A percentile compares a stretch with the other conserved stretches of the same genome.
phyloP scores from a whole-genome alignment of 139 green algal genomes.

The Tetraselmis chui region DNA sequence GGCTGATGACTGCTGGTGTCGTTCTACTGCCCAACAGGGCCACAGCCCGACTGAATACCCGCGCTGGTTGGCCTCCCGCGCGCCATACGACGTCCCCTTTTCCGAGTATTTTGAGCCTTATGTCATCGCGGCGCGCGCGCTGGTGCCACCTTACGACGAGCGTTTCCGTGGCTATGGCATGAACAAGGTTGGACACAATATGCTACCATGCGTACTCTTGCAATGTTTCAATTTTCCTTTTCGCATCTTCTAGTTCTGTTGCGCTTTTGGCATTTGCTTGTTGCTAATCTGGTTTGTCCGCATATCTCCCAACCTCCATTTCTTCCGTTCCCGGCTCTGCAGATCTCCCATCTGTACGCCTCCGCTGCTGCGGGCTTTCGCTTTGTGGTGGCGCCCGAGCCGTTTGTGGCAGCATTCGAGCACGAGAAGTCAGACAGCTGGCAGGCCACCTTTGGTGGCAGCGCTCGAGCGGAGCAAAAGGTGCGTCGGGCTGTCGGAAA shows the following conservation, averaged over 20 bases:
- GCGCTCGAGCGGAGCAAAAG: background rate
- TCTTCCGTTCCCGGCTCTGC: background rate
- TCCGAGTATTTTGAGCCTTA: constrained; percentile 30
- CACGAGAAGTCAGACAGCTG: background rate
- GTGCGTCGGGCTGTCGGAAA: too few relatives aligned
- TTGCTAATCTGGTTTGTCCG: too few relatives aligned
- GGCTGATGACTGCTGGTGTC: too few relatives aligned
- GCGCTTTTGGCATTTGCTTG: too few relatives aligned
- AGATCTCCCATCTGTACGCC: background rate
- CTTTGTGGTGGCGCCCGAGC: background rate
- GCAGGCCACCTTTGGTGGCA: background rate
- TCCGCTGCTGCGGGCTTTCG: background rate
- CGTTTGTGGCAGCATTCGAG: background rate
- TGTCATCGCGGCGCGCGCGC: constrained; percentile 21
- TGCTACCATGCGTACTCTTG: too few relatives aligned
- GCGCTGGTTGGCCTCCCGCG: constrained; percentile 19
- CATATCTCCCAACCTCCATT: too few relatives aligned
- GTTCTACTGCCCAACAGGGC: background rate
- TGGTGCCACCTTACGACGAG: constrained; percentile 39
- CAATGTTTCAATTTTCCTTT: too few relatives aligned
- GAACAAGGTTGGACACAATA: too few relatives aligned
- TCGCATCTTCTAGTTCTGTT: too few relatives aligned
- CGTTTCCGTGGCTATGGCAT: constrained; percentile 34
- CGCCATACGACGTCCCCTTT: constrained; percentile 23
- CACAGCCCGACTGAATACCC: constrained; percentile 27